A percentile compares a stretch with the other conserved stretches of the same genome.
phyloP scores from a whole-genome alignment of 1,284 basidiomycete genomes.

The Gomphus bonarii region DNA sequence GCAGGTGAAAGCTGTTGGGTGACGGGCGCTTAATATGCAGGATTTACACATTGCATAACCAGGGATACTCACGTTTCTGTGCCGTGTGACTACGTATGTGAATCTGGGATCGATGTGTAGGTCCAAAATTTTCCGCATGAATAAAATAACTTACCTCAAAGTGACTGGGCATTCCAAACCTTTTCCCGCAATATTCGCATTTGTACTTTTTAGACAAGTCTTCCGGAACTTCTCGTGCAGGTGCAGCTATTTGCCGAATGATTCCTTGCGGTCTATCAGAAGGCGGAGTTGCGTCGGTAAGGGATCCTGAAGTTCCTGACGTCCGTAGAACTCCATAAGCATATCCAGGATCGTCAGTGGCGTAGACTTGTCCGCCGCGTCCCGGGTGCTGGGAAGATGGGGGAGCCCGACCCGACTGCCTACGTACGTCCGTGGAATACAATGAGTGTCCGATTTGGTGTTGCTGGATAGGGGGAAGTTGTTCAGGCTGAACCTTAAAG shows the following conservation, averaged over 20 bases:
- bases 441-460: background rate
- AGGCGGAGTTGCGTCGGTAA: conserved; percentile 5
- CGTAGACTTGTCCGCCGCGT: background rate
- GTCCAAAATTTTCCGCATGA: background rate
- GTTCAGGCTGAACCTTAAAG: background rate
- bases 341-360: background rate
- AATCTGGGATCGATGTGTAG: background rate
- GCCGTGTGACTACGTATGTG: conserved; percentile 8
- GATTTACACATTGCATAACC: background rate
- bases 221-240: background rate
- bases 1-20: background rate
- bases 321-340: conserved; percentile 6
- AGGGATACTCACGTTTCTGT: conserved; percentile 3
- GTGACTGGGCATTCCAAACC: conserved; percentile 10
- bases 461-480: background rate
- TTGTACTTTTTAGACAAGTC: conserved; percentile 1
- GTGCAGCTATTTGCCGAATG: background rate
- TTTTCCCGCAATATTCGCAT: conserved; percentile 9
- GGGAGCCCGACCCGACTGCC: background rate
- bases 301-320: background rate
- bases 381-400: background rate
- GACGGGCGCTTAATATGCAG: background rate
- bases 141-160: background rate
- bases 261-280: conserved; percentile 6
- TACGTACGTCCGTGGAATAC: background rate